Evolutionary conservation across 371 early-diverging fungal species (phyloP).

Genomic region (Batrachochytrium dendrobatidis): DNA sequence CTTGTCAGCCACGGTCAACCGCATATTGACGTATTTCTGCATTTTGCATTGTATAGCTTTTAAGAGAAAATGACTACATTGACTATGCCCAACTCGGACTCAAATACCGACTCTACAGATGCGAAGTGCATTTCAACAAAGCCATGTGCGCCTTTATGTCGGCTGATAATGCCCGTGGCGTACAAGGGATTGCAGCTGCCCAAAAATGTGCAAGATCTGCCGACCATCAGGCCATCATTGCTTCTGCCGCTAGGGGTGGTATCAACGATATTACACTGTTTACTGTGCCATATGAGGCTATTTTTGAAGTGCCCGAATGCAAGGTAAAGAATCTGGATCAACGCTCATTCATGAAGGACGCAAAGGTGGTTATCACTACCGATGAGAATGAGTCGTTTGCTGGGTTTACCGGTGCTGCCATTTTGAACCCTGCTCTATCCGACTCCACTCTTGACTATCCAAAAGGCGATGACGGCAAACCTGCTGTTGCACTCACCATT

Average conservation of each 20-base stretch:
- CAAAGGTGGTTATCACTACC: conserved; percentile 18
- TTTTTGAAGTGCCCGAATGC: conserved; percentile 17
- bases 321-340: conserved; percentile 18
- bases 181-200: conserved; percentile 15
- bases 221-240: conserved; percentile 20
- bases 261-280: conserved; percentile 19
- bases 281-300: conserved; percentile 21
- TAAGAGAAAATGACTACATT: conserved; percentile 78
- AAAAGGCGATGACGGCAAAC: neutral
- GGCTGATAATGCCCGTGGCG: conserved; percentile 2
- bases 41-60: conserved; percentile 38
- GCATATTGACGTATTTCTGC: conserved; percentile 2
- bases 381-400: conserved; percentile 15
- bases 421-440: conserved; percentile 4
- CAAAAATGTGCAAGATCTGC: conserved; percentile 10
- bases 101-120: conserved; percentile 73
- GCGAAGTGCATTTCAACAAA: conserved; percentile 82
- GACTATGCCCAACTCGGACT: conserved; percentile 88
- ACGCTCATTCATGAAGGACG: conserved; percentile 18
- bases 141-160: conserved; percentile 56
- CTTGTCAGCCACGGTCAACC: neutral
- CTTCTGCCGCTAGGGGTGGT: conserved; percentile 18
- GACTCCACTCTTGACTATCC: neutral
- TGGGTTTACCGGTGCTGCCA: conserved; percentile 24
- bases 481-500: neutral